Evolutionary conservation across 352 stramenopile genomes (phyloP), one percentile per base, ranked within the genome.

Genomic region (Aphanomyces astaci): DNA sequence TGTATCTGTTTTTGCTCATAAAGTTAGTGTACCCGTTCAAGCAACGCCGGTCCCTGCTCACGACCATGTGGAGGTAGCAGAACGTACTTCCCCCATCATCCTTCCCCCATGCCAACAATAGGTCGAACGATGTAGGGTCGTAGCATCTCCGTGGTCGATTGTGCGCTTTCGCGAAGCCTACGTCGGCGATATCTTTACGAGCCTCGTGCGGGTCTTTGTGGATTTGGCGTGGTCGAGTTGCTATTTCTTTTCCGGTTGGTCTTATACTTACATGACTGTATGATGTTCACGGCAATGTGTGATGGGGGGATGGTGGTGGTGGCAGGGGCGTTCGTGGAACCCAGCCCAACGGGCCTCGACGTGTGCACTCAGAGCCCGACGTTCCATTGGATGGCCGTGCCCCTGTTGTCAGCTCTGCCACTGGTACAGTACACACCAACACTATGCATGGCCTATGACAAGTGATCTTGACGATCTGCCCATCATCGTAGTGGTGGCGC

Each of bases 201-300:
- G 86, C 62, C 82, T 78, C 0, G 81, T 95, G 57, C 92, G 92
- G 59, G 78, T 95, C 55, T 92, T 76, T 24, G 84, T 93, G 60
- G 89, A 94, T 69, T 67, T 97, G 0, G 86, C 86, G 7, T 99
- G 96, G 95, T 97, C 95, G 1, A 59, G 96, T 22, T 98, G 94
- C 75, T 99, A 97, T 75, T 96, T 98, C 55, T 71, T 88, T 10
- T 97, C 90, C 13, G 89, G 94, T 32, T 4, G 39, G 30, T 24
- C 54, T 1, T 33, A 28, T 36, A 22, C 9, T 4, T 4, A 33
- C 17, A 0, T 62, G 19, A 1, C 2, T n/a, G n/a, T n/a, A n/a
- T n/a, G n/a, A n/a, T n/a, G n/a, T n/a, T n/a, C n/a, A n/a, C n/a
- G n/a, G n/a, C n/a, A n/a, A n/a, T n/a, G n/a, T n/a, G n/a, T n/a